Evolutionary conservation across 129 eudicot species (phyloP).

Genomic region (Lactuca sativa): DNA sequence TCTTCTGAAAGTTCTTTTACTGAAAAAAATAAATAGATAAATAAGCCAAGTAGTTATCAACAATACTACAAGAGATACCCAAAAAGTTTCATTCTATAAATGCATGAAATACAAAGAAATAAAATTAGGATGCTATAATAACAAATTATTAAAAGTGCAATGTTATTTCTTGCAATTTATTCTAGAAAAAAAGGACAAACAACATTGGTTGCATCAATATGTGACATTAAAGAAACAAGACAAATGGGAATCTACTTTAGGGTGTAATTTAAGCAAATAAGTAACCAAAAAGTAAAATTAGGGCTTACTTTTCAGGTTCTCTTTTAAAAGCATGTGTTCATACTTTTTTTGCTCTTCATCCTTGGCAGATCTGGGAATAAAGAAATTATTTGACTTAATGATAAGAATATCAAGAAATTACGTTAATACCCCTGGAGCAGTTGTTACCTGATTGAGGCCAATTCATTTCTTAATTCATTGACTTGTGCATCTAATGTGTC

Average conservation of each 20-base stretch:
- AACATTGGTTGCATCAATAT: not conserved
- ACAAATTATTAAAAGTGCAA: too few species aligned
- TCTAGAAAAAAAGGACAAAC: too few species aligned
- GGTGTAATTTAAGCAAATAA: not conserved
- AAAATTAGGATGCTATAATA: not conserved
- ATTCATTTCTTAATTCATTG: slow-evolving; percentile 56
- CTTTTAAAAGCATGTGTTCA: slow-evolving; percentile 60
- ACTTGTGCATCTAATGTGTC: slow-evolving; percentile 48
- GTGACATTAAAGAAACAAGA: too few species aligned
- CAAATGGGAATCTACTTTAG: not conserved
- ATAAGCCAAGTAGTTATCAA: not conserved
- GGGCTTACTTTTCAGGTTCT: slow-evolving; percentile 68
- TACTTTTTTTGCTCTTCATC: slow-evolving; percentile 52
- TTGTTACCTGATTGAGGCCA: slow-evolving; percentile 59
- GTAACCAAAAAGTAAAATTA: not conserved
- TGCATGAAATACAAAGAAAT: not conserved
- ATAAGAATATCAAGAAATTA: not conserved
- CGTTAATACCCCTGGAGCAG: slow-evolving; percentile 6
- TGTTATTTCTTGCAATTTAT: too few species aligned
- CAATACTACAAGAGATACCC: not conserved
- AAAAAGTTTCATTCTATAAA: too few species aligned
- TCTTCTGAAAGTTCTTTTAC: slow-evolving; percentile 68
- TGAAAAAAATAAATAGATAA: slow-evolving; percentile 41
- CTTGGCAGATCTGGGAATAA: slow-evolving; percentile 58
- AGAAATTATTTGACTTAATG: slow-evolving; percentile 4